Conservation (phyloP, 2,329 filamentous ascomycete species). For the Xylaria digitata region DNA sequence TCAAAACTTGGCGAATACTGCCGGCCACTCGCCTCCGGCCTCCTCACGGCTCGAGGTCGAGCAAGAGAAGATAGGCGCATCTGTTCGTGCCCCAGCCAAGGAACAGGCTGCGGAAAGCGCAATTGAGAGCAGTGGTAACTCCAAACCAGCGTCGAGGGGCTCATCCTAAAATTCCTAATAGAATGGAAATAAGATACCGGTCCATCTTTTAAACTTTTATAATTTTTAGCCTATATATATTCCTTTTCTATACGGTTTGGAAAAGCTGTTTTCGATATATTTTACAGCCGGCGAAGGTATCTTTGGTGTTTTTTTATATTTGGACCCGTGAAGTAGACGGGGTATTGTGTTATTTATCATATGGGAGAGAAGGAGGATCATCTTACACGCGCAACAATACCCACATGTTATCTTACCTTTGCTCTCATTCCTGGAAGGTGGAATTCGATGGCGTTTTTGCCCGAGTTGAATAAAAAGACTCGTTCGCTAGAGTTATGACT, state of each 20-base stretch:
- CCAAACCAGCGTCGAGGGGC: constrained; percentile 29
- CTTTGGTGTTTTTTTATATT: constrained; percentile 16
- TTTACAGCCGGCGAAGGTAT: constrained; percentile 24
- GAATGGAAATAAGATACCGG: constrained; percentile 1
- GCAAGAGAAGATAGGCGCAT: constrained; percentile 49
- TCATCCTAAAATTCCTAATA: constrained; percentile 14
- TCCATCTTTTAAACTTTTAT: neutral
- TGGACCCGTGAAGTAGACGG: no score
- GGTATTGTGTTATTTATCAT: neutral
- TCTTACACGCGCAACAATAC: constrained; percentile 23
- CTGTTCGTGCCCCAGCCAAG: constrained; percentile 45
- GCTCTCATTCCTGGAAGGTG: neutral
- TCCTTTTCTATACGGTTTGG: constrained; percentile 4
- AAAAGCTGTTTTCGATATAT: constrained; percentile 28
- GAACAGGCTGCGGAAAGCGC: constrained; percentile 37
- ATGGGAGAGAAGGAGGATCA: neutral
- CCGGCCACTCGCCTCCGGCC: constrained; percentile 54
- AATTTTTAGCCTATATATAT: constrained; percentile 24
- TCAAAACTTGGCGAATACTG: constrained; percentile 71
- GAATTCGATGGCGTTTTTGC: neutral
- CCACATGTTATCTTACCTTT: neutral
- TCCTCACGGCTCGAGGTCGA: constrained; percentile 52
- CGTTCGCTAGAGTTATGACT: neutral
- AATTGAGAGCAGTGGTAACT: constrained; percentile 25
- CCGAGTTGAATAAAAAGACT: neutral